Base-by-base conservation (phyloP, 805 yeast species). In the Lipomyces kockii region DNA sequence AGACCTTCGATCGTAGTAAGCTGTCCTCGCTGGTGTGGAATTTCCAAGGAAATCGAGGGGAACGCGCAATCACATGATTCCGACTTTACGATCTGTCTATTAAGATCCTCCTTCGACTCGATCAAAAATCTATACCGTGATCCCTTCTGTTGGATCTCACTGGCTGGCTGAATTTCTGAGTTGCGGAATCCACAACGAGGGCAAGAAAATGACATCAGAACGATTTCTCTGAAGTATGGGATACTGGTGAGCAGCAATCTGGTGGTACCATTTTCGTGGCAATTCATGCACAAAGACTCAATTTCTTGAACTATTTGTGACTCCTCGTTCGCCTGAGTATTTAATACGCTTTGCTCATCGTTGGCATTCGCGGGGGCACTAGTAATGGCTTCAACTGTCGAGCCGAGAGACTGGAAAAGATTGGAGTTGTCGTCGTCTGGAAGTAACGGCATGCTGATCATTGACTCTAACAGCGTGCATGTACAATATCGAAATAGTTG, bases 231-330 rank as follows among this genome's bases (percentile, higher is more conserved):
- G 81, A 95, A 95, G 75, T 83, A 92, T 22, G 99, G 99, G 74
- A 95, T 95, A 62, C 87, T 83, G 14, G 99, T 95, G 74, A 95
- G 82, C 55, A 95, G 82, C 77, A 95, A 78, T 72, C 96, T 82
- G 3, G 99, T 95, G 62, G 83, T 83, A 67, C 99, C 99, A 65
- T 86, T 84, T 35, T 94, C 82, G 70, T 88, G 90, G 79, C 99
- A 95, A 82, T 91, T 91, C 97, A 95, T 93, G 82, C 99, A 95
- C 52, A 95, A 80, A 8, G 98, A 92, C 76, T 94, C 94, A 70
- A 95, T 86, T 78, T 95, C 98, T 78, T 93, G 98, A 22, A 95
- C 97, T 1, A 97, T 97, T 73, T 92, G 95, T 3, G 97, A 97
- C 68, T 78, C 78, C 29, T 71, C 69, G 58, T 70, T 67, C 32